phyloP scores from a whole-genome alignment of 345 rosid species.

The Cardamine occulta region DNA sequence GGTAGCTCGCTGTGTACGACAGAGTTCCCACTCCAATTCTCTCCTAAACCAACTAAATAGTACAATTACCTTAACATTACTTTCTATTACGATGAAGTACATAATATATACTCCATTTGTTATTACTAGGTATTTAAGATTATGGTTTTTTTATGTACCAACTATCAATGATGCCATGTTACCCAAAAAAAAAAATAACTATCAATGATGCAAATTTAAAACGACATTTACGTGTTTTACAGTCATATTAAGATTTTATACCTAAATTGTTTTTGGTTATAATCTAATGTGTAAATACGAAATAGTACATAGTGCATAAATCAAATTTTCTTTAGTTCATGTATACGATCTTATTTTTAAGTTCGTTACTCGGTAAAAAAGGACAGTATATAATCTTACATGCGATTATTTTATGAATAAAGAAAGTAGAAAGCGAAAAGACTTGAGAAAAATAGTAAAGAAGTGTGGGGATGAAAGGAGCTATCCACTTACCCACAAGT shows the following conservation, averaged over 20 bases:
- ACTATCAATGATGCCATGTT: neutral
- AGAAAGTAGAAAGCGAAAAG: constrained; percentile 41
- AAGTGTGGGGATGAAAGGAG: constrained; percentile 38
- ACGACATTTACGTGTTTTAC: neutral
- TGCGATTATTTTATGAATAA: constrained; percentile 23
- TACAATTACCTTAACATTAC: constrained; percentile 10
- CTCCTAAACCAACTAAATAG: constrained; percentile 19
- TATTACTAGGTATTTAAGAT: neutral
- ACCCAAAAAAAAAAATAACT: no score
- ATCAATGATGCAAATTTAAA: neutral
- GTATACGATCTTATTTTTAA: neutral
- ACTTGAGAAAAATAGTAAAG: neutral
- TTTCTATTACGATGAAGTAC: neutral
- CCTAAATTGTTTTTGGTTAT: neutral
- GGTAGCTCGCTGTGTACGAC: constrained; percentile 43
- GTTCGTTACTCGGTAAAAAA: neutral
- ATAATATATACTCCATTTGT: neutral
- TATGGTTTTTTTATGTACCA: neutral
- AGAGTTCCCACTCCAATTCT: constrained; percentile 35
- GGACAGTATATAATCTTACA: constrained; percentile 6
- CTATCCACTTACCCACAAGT: constrained; percentile 28
- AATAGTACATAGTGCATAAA: neutral
- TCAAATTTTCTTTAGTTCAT: neutral
- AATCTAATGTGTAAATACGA: constrained; percentile 8
- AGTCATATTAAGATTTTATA: neutral